Evolutionary conservation across 345 rosid genomes (phyloP).

Genomic region (Psidium friedrichsthalianum): DNA sequence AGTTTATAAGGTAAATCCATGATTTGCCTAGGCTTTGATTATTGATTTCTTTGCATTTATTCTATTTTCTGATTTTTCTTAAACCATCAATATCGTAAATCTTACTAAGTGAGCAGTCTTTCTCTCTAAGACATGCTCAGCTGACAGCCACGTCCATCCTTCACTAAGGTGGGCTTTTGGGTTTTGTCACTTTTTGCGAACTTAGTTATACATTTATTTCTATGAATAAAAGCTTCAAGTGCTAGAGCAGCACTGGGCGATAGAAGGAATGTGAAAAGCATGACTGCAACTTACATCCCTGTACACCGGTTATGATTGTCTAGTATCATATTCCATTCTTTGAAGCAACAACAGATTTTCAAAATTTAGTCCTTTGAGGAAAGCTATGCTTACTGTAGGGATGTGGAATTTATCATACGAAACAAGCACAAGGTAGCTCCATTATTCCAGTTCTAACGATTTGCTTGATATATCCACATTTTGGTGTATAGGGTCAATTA

Average conservation of each 20-base stretch:
- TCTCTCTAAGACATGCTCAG: neutral
- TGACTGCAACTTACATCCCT: neutral
- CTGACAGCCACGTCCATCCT: neutral
- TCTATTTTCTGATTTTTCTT: neutral
- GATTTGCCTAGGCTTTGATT: neutral
- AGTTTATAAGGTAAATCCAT: slow-evolving; percentile 45
- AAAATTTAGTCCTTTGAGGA: neutral
- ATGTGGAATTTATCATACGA: neutral
- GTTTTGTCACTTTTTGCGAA: neutral
- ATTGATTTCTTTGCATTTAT: neutral
- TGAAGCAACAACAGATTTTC: neutral
- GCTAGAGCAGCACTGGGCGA: neutral
- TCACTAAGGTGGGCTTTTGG: neutral
- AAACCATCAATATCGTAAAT: neutral
- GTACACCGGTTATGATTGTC: neutral
- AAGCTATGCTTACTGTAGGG: neutral
- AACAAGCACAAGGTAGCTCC: neutral
- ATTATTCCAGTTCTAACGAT: neutral
- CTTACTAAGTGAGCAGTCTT: neutral
- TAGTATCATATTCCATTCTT: neutral
- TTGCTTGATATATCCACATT: neutral
- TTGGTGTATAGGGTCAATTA: slow-evolving; percentile 41
- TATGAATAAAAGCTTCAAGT: neutral
- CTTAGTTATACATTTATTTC: neutral
- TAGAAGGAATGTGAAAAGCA: neutral